Conservation (phyloP, 2,329 filamentous ascomycete genomes). For the Penicillium sp. region DNA sequence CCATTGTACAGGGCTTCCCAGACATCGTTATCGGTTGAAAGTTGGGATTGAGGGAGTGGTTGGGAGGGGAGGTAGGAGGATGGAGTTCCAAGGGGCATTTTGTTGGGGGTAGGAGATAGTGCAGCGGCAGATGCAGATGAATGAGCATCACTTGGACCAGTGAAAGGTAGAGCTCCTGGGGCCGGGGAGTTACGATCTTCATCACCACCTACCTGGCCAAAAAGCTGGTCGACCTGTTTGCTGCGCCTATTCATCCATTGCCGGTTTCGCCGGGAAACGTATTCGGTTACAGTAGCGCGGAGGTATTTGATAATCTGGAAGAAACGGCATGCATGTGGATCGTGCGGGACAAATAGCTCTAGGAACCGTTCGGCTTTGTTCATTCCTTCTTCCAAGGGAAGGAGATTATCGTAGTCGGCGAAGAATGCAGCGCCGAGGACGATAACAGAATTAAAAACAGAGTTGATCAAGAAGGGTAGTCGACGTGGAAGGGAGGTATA, state of each 20-base stretch:
- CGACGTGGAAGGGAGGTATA: constrained; percentile 42
- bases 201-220: constrained; percentile 36
- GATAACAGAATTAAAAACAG: constrained; percentile 47
- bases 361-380: constrained; percentile 38
- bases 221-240: constrained; percentile 45
- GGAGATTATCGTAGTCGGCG: constrained; percentile 45
- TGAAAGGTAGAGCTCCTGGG: constrained; percentile 3
- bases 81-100: constrained; percentile 14
- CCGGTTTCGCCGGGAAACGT: constrained; percentile 39
- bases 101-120: constrained; percentile 26
- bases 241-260: constrained; percentile 43
- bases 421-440: constrained; percentile 49
- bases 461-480: constrained; percentile 49
- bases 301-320: constrained; percentile 43
- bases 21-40: constrained; percentile 22
- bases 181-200: constrained; percentile 13
- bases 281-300: constrained; percentile 40
- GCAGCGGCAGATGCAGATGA: constrained; percentile 12
- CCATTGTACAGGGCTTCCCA: constrained; percentile 33
- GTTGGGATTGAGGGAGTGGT: not conserved
- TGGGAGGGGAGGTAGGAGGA: constrained; percentile 21
- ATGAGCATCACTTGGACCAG: constrained; percentile 7
- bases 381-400: constrained; percentile 37
- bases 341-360: constrained; percentile 35
- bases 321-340: constrained; percentile 39